Base-by-base conservation (phyloP, 2,329 filamentous ascomycete genomes). In the Claviceps quebecensis region DNA sequence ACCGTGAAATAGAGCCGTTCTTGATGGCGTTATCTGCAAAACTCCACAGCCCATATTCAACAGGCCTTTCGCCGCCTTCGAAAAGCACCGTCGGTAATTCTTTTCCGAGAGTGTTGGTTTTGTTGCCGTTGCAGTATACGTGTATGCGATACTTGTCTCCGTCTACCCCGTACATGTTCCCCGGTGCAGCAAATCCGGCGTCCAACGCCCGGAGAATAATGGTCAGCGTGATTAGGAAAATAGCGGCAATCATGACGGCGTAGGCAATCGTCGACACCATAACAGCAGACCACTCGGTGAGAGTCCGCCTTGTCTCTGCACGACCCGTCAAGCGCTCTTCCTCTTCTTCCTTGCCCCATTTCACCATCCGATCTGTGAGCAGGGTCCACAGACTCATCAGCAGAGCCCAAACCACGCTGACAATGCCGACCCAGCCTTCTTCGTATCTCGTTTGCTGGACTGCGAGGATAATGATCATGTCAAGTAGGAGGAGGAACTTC, bases 261-360 rank as follows among this genome's bases (percentile, higher is more conserved):
- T 94, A 78, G 41, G 86, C 75, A 46, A 89, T 69, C 1, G 85
- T 89, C 26, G 88, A 84, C 3, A 83, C 62, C 3, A 94, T 69
- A 14, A 98, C 87, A 44, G 83, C 84, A 5, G 82, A 68, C 91
- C 93, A 97, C 70, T 97, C 88, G 43, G 77, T 71, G 5, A 96
- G 67, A 0, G 88, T 86, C 29, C 90, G 81, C 23, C 90, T 80
- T 11, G 85, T 88, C 70, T 98, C 91, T 34, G 85, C 79, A 14
- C 91, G 84, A 11, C 93, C 93, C 0, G 91, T 97, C 19, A 97
- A 72, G 26, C 93, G 81, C 65, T 95, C 84, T 64, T 98, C 93
- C 65, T 97, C 93, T 60, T 96, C 88, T 1, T 75, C 75, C 68
- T 97, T 97, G 52, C 91, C 93, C 85, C 88, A 95, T 60, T 85